Evolutionary conservation across 176 grass and related monocot species (phyloP).

Genomic region (Tuctoria greenei): DNA sequence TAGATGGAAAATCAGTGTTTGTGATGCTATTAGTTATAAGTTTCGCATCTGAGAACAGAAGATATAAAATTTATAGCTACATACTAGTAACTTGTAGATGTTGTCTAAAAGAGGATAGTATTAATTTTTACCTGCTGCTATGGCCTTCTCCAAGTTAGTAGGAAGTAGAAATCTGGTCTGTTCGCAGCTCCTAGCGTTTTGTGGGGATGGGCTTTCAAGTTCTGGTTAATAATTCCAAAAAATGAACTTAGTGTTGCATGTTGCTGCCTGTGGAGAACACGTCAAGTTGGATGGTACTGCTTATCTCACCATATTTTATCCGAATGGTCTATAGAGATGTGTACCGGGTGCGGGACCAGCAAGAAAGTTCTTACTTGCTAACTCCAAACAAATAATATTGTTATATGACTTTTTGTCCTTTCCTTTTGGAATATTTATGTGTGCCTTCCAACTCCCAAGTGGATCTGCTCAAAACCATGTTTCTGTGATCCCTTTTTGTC

Average conservation of each 20-base stretch:
- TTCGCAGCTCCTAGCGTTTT: neutral
- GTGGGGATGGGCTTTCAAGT: neutral
- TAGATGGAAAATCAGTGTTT: conserved; percentile 1
- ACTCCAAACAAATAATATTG: conserved; percentile 5
- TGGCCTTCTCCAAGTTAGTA: neutral
- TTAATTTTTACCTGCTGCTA: conserved; percentile 8
- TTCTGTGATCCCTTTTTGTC: conserved; percentile 20
- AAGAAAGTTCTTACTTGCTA: conserved; percentile 32
- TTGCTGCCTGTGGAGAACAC: conserved; percentile 1
- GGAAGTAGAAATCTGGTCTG: neutral
- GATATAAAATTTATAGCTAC: conserved; percentile 1
- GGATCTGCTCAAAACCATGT: conserved; percentile 8
- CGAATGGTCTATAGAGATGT: conserved; percentile 19
- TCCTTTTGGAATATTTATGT: conserved; percentile 2
- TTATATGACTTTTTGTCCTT: neutral
- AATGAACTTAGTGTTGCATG: conserved; percentile 16
- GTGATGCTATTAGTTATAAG: neutral
- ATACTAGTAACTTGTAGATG: conserved; percentile 11
- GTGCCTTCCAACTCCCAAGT: neutral
- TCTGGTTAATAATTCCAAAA: neutral
- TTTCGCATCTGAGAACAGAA: conserved; percentile 14
- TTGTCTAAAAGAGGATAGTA: conserved; percentile 11
- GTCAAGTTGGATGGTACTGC: conserved; percentile 29
- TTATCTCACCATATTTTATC: conserved; percentile 17
- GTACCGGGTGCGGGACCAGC: conserved; percentile 1